These are phyloP conservation scores for Gracilariopsis chorda DNA, from an alignment of 23 red algal species.

Conservation along the genomic window DNA sequence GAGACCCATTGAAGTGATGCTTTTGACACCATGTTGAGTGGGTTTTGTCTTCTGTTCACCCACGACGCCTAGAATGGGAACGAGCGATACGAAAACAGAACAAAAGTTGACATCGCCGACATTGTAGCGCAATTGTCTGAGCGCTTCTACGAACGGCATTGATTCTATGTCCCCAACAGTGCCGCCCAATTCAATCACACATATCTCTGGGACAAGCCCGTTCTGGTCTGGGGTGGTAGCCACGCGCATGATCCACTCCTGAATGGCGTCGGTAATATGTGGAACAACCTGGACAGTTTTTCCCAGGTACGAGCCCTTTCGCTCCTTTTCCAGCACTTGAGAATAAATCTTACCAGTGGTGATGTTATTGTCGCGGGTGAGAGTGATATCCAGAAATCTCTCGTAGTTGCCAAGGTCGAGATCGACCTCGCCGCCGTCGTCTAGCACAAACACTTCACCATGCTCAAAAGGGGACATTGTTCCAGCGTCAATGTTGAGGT, in stretches of 20 bases:
- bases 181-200: conserved; percentile 94
- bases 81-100: conserved; percentile 92
- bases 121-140: conserved; percentile 91
- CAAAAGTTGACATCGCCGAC: conserved; percentile 92
- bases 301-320: conserved; percentile 89
- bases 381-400: conserved; percentile 85
- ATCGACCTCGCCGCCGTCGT: conserved; percentile 97
- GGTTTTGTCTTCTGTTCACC: conserved; percentile 99
- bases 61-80: conserved; percentile 94
- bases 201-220: conserved; percentile 88
- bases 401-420: conserved; percentile 99
- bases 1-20: conserved; percentile 89
- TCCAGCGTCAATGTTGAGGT: conserved; percentile 96
- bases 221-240: conserved; percentile 63
- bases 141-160: conserved; percentile 95
- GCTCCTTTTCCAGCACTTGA: conserved; percentile 81
- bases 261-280: conserved; percentile 94
- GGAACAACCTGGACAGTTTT: conserved; percentile 98
- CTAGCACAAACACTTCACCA: conserved; percentile 96
- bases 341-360: conserved; percentile 97
- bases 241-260: conserved; percentile 82
- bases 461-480: conserved; percentile 99
- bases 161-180: conserved; percentile 98
- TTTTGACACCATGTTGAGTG: conserved; percentile 94
- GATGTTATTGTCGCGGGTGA: conserved; percentile 91